Evolutionary conservation across 2,329 filamentous ascomycete species (phyloP), one percentile per base, ranked within the genome.

Genomic region (Celoporthe dispersa): DNA sequence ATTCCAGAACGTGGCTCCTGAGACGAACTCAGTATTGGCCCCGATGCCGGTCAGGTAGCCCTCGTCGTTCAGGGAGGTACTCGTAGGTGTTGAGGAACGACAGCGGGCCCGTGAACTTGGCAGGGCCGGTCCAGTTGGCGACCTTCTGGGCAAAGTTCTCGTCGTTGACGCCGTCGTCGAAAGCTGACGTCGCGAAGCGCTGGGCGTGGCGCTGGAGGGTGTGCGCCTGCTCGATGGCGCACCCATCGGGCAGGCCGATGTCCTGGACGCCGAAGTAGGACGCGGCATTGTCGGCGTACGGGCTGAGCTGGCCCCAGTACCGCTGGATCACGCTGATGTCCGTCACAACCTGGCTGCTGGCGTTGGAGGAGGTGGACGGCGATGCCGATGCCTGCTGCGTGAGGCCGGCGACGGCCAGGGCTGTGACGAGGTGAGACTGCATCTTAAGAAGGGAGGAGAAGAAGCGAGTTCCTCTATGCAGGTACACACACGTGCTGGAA

Each of bases 131-230:
- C 74, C 81, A 84, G 68, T 85, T 84, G 31, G 74, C 71, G 1
- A 88, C 74, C 75, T 88, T 88, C 19, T 78, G 74, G 1, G 79
- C 83, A 71, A 88, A 88, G 16, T 77, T 74, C 60, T 81, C 80
- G 72, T 87, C 82, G 72, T 85, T 86, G 31, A 25, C 44, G 16
- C 63, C 63, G 33, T 65, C 63, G 48, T 65, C 63, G n/a, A 65
- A 65, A 37, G 33, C 72, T 73, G 79, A 76, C 67, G 77, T 80
- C 16, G 78, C 84, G 59, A 86, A 87, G 33, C 86, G 81, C 71
- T 88, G 80, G 0, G 84, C 84, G 75, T 88, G 87, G 37, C 87
- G 81, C 74, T 88, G 86, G 22, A 89, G 80, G 7, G 82, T 78
- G 73, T 87, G 85, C 0, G 80, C 85, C 75, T 87, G 85, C 70